phyloP scores from a whole-genome alignment of 345 rosid species.

The Populus simonii region DNA sequence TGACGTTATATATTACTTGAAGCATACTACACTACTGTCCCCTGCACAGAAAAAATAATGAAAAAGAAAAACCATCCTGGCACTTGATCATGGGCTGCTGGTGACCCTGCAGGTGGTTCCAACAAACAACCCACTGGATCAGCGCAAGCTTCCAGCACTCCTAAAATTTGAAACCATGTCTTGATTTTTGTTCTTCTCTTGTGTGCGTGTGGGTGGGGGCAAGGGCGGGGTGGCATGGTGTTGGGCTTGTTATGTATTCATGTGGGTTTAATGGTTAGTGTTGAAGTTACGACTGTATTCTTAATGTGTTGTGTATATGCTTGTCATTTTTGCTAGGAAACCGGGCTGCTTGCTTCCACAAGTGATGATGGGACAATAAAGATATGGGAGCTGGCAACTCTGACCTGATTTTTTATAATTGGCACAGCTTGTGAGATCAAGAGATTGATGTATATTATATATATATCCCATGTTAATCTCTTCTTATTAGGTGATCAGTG shows the following conservation, averaged over 20 bases:
- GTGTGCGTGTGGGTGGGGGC: not conserved
- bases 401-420: slow-evolving; percentile 19
- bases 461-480: too few species aligned
- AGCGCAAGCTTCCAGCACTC: not conserved
- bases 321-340: slow-evolving; percentile 36
- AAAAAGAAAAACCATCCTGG: not conserved
- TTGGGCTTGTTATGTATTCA: too few species aligned
- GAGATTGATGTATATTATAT: not conserved
- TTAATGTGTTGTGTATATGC: not conserved
- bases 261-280: not conserved
- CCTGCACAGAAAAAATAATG: too few species aligned
- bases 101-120: not conserved
- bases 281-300: not conserved
- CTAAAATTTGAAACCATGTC: not conserved
- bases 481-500: too few species aligned
- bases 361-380: slow-evolving; percentile 79
- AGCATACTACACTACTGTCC: not conserved
- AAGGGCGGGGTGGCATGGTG: not conserved
- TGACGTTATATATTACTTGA: not conserved
- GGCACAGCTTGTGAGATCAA: not conserved
- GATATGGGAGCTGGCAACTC: slow-evolving; percentile 63
- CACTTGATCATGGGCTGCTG: not conserved
- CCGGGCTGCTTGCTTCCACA: slow-evolving; percentile 66
- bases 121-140: not conserved
- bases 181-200: not conserved